Evolutionary conservation across 306 rosid genomes (phyloP), one percentile per base, ranked within the genome.

Genomic region (Trifolium fragiferum): DNA sequence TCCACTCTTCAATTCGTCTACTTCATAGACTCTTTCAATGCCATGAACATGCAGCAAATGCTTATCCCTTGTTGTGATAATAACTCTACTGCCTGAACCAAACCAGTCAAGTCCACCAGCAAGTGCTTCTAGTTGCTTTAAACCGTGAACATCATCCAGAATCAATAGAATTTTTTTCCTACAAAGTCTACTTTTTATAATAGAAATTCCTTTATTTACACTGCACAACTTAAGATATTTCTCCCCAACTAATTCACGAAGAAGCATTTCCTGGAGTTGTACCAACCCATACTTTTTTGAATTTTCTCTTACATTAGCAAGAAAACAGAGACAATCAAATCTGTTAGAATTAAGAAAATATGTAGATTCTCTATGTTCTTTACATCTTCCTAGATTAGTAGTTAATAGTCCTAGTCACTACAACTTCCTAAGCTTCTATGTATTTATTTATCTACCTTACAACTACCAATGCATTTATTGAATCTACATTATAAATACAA

Each of bases 231-330:
- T 72, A 1, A n/a, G 8, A 58, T 78, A 16, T 14, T 41, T 30
- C n/a, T 49, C 67, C 10, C 50, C 73, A 0, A 19, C 6, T 50
- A 78, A 4, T 19, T 63, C 47, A 50, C 0, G 19, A 35, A 78
- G 82, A 62, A 71, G 67, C 54, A 21, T 27, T n/a, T 78, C 82
- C 14, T 78, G 73, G 1, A 78, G 68, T 5, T 46, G 53, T 60
- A 59, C 32, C 40, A 68, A 3, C 32, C 68, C 80, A 54, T 41
- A 21, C 30, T 66, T 65, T 15, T 2, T 21, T 41, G 68, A 38
- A 2, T 76, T 68, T 57, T 55, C 53, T 55, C 44, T 53, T 8
- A 70, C 10, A 16, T 78, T 41, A 20, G 10, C 57, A 21, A 70
- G 77, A 51, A 60, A 78, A 63, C 25, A 72, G 0, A 58, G 68